Conservation (phyloP, 1,284 basidiomycete genomes). For the Entoloma clypeatum region DNA sequence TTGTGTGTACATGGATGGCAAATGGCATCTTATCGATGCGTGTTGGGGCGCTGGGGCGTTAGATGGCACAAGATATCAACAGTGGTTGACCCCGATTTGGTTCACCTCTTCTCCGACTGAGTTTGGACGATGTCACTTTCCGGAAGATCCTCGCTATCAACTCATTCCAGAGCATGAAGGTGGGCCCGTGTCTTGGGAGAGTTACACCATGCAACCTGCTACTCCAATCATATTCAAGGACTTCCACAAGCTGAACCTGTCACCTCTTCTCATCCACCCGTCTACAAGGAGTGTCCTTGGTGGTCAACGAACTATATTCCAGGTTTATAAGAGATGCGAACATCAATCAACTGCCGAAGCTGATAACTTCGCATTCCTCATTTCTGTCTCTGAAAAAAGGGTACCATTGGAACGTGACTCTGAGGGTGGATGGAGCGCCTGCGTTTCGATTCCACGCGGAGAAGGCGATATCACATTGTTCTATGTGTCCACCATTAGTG, state of each 20-base stretch:
- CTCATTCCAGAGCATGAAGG: slow-evolving; percentile 36
- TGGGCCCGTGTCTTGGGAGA: slow-evolving; percentile 38
- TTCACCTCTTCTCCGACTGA: slow-evolving; percentile 37
- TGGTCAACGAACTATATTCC: slow-evolving; percentile 33
- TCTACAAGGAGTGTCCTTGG: slow-evolving; percentile 28
- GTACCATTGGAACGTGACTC: slow-evolving; percentile 32
- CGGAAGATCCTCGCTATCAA: slow-evolving; percentile 39
- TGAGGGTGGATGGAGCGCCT: slow-evolving; percentile 38
- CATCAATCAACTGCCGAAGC: slow-evolving; percentile 38
- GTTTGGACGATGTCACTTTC: slow-evolving; percentile 41
- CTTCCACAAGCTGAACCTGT: slow-evolving; percentile 35
- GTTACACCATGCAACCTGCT: slow-evolving; percentile 38
- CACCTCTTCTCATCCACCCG: slow-evolving; percentile 34
- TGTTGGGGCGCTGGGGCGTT: slow-evolving; percentile 45
- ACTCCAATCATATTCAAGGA: slow-evolving; percentile 33
- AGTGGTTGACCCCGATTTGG: slow-evolving; percentile 35
- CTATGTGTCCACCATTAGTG: slow-evolving; percentile 31
- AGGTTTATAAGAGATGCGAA: slow-evolving; percentile 40
- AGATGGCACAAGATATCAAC: slow-evolving; percentile 29
- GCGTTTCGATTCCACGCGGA: slow-evolving; percentile 31
- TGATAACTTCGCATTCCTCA: slow-evolving; percentile 39
- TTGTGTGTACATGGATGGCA: slow-evolving; percentile 37
- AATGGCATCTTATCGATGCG: slow-evolving; percentile 42
- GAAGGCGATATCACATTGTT: slow-evolving; percentile 33
- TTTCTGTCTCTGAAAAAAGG: slow-evolving; percentile 31